Conservation (phyloP, 2,329 filamentous ascomycete genomes). For the Triangularia setosa region DNA sequence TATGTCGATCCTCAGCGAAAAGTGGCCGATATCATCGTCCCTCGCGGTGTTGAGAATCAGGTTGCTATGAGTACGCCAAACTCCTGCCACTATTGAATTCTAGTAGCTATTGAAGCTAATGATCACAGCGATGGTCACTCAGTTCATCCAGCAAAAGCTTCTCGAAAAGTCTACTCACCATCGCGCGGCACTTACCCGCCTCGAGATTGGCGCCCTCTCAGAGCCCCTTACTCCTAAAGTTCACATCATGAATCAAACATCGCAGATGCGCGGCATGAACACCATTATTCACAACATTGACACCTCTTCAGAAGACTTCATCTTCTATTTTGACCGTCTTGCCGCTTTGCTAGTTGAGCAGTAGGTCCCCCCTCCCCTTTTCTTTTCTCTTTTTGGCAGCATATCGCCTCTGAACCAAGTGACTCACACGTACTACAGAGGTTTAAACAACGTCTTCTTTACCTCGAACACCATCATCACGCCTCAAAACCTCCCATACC, state of each 20-base stretch:
- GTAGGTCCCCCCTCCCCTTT: slow-evolving; percentile 32
- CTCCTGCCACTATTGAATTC: background rate
- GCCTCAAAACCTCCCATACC: slow-evolving; percentile 64
- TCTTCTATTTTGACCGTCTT: slow-evolving; percentile 94
- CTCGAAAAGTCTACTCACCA: slow-evolving; percentile 82
- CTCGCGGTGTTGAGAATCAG: slow-evolving; percentile 87
- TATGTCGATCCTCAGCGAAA: slow-evolving; percentile 90
- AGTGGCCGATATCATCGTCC: slow-evolving; percentile 92
- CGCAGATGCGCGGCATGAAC: slow-evolving; percentile 82
- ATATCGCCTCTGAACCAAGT: background rate
- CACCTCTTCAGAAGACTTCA: slow-evolving; percentile 82
- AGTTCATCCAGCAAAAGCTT: slow-evolving; percentile 85
- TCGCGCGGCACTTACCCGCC: slow-evolving; percentile 69
- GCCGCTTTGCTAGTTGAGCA: slow-evolving; percentile 79
- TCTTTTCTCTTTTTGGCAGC: too few relatives aligned
- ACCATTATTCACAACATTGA: slow-evolving; percentile 81
- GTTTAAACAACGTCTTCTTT: slow-evolving; percentile 71
- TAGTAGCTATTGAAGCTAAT: background rate
- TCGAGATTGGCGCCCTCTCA: slow-evolving; percentile 69
- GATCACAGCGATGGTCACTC: slow-evolving; percentile 77
- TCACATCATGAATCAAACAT: slow-evolving; percentile 67
- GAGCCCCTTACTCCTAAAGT: slow-evolving; percentile 73
- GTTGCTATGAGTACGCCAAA: slow-evolving; percentile 74
- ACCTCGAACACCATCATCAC: slow-evolving; percentile 62
- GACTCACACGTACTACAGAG: background rate